Evolutionary conservation across 2,329 filamentous ascomycete genomes (phyloP).

Genomic region (Stagonosporopsis chrysanthemi): DNA sequence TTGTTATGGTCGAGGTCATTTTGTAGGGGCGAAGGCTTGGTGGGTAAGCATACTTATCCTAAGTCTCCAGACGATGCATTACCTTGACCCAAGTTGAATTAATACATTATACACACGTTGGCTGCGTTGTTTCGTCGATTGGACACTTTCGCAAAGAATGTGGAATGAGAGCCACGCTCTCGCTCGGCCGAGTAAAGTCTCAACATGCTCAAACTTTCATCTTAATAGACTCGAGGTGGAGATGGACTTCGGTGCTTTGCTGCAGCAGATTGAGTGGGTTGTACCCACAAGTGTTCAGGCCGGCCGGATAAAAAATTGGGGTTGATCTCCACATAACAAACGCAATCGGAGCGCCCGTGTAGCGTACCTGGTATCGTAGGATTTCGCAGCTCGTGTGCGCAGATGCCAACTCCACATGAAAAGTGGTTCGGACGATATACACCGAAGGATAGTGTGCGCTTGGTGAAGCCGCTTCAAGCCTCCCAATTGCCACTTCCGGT

Average conservation of each 20-base stretch:
- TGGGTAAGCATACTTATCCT: no score
- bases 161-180: neutral
- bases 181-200: neutral
- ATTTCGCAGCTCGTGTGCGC: slow-evolving; percentile 3
- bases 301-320: neutral
- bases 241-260: neutral
- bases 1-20: neutral
- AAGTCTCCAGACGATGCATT: neutral
- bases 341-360: slow-evolving; percentile 3
- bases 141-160: neutral
- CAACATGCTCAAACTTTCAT: neutral
- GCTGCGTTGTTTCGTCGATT: neutral
- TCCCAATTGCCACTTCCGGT: neutral
- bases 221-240: neutral
- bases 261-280: neutral
- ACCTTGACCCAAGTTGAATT: neutral
- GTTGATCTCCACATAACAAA: neutral
- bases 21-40: no score
- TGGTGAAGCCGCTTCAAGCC: neutral
- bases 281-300: neutral
- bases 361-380: neutral
- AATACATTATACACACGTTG: neutral
- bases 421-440: slow-evolving; percentile 1
- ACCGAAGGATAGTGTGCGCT: neutral
- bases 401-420: slow-evolving; percentile 8